Conservation (phyloP, 352 stramenopile species). For the Globisporangium emineosum region DNA sequence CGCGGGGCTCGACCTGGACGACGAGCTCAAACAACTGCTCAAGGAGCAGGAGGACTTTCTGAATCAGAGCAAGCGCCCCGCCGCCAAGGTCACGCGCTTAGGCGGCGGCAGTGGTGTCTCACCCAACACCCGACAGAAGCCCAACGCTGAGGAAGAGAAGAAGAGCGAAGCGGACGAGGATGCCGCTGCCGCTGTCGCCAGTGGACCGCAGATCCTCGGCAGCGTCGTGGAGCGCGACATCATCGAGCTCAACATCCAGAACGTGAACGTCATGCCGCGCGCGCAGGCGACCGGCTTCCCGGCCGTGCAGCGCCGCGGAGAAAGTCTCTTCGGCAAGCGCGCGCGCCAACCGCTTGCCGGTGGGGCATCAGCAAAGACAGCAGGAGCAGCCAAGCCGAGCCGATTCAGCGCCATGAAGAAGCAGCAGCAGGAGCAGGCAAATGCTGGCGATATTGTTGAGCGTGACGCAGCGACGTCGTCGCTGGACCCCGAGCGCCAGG, state of each 20-base stretch:
- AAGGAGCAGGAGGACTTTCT: conserved; percentile 82
- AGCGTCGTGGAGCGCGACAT: conserved; percentile 66
- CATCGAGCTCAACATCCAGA: conserved; percentile 30
- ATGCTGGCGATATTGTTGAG: not conserved
- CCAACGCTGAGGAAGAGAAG: not conserved
- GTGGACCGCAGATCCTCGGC: conserved; percentile 42
- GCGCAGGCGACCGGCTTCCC: conserved; percentile 56
- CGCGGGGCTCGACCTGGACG: conserved; percentile 60
- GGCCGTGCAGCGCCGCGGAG: conserved; percentile 38
- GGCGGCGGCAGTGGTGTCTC: conserved; percentile 3
- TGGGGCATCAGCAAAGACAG: not conserved
- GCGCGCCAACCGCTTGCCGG: conserved; percentile 18
- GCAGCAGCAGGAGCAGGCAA: not conserved
- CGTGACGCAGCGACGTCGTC: conserved; percentile 8
- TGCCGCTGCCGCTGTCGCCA: conserved; percentile 13
- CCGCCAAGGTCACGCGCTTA: conserved; percentile 54
- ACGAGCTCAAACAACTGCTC: conserved; percentile 73
- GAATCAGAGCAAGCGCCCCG: conserved; percentile 45
- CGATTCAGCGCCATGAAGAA: conserved; percentile 21
- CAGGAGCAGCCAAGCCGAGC: conserved; percentile 15
- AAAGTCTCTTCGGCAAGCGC: conserved; percentile 72
- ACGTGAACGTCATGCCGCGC: conserved; percentile 28
- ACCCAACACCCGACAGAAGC: not conserved
- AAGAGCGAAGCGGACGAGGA: conserved; percentile 7
- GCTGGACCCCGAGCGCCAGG: conserved; percentile 32